These are phyloP conservation scores for Fusarium gaditjirri DNA, from an alignment of 2,329 filamentous ascomycete species.

Conservation along the genomic window DNA sequence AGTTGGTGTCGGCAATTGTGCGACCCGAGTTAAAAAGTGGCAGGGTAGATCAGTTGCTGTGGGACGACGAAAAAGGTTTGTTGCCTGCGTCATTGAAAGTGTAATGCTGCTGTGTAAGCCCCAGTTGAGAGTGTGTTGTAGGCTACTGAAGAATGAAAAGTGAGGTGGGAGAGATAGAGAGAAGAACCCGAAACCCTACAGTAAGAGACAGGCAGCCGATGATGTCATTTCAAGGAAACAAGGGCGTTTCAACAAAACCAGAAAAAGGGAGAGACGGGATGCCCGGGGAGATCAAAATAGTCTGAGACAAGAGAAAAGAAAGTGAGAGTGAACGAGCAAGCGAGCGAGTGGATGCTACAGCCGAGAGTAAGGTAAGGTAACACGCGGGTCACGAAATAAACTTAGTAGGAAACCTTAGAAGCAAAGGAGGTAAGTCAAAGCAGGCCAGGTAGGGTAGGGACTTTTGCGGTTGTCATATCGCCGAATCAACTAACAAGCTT, in stretches of 20 bases:
- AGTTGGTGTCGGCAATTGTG: neutral
- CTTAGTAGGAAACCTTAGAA: constrained; percentile 19
- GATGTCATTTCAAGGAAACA: constrained; percentile 18
- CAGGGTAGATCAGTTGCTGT: neutral
- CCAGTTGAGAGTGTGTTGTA: neutral
- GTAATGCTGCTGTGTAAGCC: constrained; percentile 10
- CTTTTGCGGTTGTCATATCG: constrained; percentile 29
- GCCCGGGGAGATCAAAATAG: neutral
- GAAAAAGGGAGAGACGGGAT: constrained; percentile 6
- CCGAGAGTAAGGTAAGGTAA: constrained; percentile 3
- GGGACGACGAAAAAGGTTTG: neutral
- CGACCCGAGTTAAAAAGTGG: neutral
- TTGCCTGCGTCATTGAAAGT: constrained; percentile 33
- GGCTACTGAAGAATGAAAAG: neutral
- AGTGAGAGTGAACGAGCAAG: constrained; percentile 7
- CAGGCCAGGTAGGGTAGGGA: constrained; percentile 16
- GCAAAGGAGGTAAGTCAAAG: constrained; percentile 4
- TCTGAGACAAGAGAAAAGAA: constrained; percentile 29
- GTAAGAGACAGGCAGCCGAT: constrained; percentile 5
- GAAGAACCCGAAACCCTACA: constrained; percentile 19
- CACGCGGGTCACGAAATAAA: constrained; percentile 12
- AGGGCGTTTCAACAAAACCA: constrained; percentile 11
- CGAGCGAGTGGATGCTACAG: neutral
- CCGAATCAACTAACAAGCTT: constrained; percentile 36
- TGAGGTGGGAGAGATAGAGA: constrained; percentile 4